Conservation (phyloP, 225 moss, liverwort and hornwort genomes). For the Anthoceros angustus region DNA sequence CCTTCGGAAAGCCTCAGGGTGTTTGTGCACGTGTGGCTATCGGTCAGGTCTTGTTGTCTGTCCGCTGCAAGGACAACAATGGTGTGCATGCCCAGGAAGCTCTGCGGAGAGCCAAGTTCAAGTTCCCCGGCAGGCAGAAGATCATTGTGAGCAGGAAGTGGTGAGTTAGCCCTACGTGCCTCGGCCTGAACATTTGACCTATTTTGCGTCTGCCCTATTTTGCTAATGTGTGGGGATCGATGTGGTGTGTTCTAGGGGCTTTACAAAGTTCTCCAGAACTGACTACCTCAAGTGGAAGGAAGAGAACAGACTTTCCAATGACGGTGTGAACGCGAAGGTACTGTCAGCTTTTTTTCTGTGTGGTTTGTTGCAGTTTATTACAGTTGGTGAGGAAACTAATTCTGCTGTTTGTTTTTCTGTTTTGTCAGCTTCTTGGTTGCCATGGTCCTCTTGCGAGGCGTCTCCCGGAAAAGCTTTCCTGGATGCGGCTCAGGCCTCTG, state of each 20-base stretch:
- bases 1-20: slow-evolving; percentile 71
- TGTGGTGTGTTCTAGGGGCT: slow-evolving; percentile 78
- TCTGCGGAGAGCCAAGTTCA: slow-evolving; percentile 43
- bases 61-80: slow-evolving; percentile 56
- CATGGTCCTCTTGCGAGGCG: slow-evolving; percentile 42
- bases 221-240: not conserved
- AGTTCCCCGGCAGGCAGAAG: slow-evolving; percentile 67
- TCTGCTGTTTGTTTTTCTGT: not conserved
- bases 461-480: slow-evolving; percentile 44
- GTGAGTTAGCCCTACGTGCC: slow-evolving; percentile 14
- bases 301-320: slow-evolving; percentile 53
- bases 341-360: not conserved
- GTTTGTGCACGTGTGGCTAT: slow-evolving; percentile 62
- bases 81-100: slow-evolving; percentile 55
- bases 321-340: slow-evolving; percentile 75
- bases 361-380: not conserved
- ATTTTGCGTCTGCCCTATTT: not conserved
- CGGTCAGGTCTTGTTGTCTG: slow-evolving; percentile 58
- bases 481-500: slow-evolving; percentile 34
- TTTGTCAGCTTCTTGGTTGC: slow-evolving; percentile 53
- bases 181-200: not conserved
- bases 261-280: slow-evolving; percentile 67
- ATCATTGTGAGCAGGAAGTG: slow-evolving; percentile 61
- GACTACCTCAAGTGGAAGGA: slow-evolving; percentile 84
- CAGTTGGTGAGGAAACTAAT: not conserved